Evolutionary conservation across 2,329 filamentous ascomycete species (phyloP).

Genomic region (Colletotrichum simmondsii): DNA sequence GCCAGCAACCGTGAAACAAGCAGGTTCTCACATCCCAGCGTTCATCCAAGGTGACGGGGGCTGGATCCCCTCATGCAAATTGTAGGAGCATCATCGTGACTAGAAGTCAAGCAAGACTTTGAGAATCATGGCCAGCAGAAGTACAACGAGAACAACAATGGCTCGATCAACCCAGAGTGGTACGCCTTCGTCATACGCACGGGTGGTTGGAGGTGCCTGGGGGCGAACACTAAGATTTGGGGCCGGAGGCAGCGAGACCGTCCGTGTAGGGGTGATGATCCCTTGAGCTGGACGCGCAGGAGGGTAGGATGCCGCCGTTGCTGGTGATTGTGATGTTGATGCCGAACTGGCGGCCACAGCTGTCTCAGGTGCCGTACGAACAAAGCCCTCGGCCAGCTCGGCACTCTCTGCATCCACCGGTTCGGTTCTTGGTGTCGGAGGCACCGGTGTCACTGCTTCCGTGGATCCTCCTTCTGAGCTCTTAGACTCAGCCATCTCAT

Average conservation of each 20-base stretch:
- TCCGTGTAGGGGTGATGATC: constrained; percentile 42
- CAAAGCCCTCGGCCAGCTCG: constrained; percentile 67
- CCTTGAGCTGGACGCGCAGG: constrained; percentile 39
- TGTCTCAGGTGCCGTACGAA: constrained; percentile 55
- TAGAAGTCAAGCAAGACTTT: constrained; percentile 58
- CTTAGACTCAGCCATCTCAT: constrained; percentile 68
- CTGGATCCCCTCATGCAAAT: not conserved
- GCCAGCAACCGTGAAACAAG: constrained; percentile 1
- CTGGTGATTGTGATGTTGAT: not conserved
- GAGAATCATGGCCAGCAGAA: constrained; percentile 76
- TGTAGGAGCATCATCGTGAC: constrained; percentile 4
- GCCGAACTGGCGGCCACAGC: not conserved
- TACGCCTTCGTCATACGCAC: constrained; percentile 58
- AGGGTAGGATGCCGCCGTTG: not conserved
- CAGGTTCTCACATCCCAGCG: not conserved
- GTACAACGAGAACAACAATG: constrained; percentile 78
- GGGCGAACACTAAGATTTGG: constrained; percentile 18
- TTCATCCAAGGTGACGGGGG: not conserved
- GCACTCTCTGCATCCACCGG: constrained; percentile 55
- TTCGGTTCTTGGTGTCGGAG: constrained; percentile 7
- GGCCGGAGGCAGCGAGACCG: constrained; percentile 39
- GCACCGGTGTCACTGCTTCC: not conserved
- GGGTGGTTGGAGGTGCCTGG: constrained; percentile 17
- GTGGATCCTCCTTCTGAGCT: not conserved
- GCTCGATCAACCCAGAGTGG: constrained; percentile 83